Evolutionary conservation across 495 filamentous ascomycete genomes (phyloP).

Genomic region (Daldinia decipiens): DNA sequence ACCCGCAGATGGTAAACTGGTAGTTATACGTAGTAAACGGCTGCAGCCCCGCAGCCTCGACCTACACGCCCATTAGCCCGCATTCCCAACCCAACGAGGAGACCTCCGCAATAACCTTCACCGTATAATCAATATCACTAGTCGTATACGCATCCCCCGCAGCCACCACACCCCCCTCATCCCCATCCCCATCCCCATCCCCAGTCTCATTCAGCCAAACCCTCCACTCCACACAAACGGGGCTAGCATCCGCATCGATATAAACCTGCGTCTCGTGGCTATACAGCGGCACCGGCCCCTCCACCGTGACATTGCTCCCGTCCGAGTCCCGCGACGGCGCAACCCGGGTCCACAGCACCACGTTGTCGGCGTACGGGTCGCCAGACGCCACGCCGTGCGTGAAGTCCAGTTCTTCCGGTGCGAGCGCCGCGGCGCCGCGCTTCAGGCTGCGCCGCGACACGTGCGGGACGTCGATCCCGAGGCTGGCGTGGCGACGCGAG

Average conservation of each 20-base stretch:
- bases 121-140: constrained; percentile 74
- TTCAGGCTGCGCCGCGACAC: constrained; percentile 54
- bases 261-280: constrained; percentile 64
- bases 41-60: constrained; percentile 67
- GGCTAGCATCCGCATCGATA: constrained; percentile 60
- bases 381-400: constrained; percentile 77
- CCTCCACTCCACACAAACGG: constrained; percentile 68
- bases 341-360: constrained; percentile 76
- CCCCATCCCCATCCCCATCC: too few species aligned
- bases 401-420: constrained; percentile 63
- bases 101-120: constrained; percentile 60
- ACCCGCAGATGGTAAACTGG: constrained; percentile 65
- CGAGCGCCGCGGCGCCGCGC: constrained; percentile 68
- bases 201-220: constrained; percentile 54
- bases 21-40: constrained; percentile 71
- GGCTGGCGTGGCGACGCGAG: constrained; percentile 63
- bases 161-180: constrained; percentile 30
- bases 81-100: background rate
- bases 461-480: constrained; percentile 64
- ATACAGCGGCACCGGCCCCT: constrained; percentile 64
- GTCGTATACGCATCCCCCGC: constrained; percentile 65
- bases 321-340: constrained; percentile 66
- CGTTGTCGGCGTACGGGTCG: constrained; percentile 70
- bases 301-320: constrained; percentile 64
- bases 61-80: constrained; percentile 45